These are phyloP conservation scores for Aspergillus nomiae DNA, from an alignment of 2,329 filamentous ascomycete species.

Conservation along the genomic window DNA sequence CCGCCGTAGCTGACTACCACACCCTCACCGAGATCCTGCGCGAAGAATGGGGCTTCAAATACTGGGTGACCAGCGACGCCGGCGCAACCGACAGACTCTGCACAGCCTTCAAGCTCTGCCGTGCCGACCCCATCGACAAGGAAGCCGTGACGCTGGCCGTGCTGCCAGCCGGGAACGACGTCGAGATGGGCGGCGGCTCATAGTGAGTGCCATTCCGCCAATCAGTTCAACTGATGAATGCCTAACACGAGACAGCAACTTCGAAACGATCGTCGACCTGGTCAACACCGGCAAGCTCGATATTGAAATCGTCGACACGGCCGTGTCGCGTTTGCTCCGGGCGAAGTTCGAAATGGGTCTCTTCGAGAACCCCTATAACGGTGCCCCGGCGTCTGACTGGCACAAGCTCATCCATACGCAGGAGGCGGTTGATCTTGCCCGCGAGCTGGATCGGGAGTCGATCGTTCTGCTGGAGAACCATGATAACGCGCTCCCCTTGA, in stretches of 20 bases:
- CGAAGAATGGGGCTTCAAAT: conserved; percentile 72
- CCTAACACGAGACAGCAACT: conserved; percentile 51
- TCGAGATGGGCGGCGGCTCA: conserved; percentile 76
- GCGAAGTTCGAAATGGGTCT: conserved; percentile 71
- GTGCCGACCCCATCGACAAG: conserved; percentile 61
- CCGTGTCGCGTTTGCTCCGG: conserved; percentile 65
- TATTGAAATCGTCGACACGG: conserved; percentile 62
- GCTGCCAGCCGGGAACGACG: conserved; percentile 68
- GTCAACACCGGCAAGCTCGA: conserved; percentile 63
- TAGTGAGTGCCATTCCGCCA: conserved; percentile 44
- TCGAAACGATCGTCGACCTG: conserved; percentile 66
- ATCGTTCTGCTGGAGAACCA: conserved; percentile 65
- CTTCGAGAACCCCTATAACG: conserved; percentile 70
- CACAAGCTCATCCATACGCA: conserved; percentile 63
- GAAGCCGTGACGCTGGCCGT: conserved; percentile 65
- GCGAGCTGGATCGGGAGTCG: conserved; percentile 65
- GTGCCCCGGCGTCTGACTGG: conserved; percentile 58
- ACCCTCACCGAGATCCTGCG: conserved; percentile 69
- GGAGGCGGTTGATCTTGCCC: conserved; percentile 59
- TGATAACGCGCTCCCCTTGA: conserved; percentile 54
- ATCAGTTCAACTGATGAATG: neutral
- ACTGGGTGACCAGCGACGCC: conserved; percentile 66
- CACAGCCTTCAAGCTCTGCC: conserved; percentile 65
- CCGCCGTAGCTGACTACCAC: conserved; percentile 66
- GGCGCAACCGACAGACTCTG: conserved; percentile 71